Conservation (phyloP, 495 filamentous ascomycete genomes). For the Penicillium turbatum region DNA sequence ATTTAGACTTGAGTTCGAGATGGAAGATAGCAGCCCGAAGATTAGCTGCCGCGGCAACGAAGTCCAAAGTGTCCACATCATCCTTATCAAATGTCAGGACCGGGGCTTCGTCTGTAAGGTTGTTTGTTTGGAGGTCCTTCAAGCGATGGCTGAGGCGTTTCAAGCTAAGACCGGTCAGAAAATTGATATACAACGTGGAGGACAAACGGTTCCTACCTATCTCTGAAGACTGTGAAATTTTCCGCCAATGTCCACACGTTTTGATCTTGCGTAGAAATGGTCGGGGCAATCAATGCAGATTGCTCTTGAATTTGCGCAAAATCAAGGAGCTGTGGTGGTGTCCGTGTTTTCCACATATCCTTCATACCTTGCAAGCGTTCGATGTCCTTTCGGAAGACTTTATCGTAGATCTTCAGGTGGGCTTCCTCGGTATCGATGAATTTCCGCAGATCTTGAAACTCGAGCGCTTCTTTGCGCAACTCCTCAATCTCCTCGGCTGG, state of each 20-base stretch:
- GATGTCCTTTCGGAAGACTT: slow-evolving; percentile 87
- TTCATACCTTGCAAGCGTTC: slow-evolving; percentile 80
- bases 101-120: slow-evolving; percentile 46
- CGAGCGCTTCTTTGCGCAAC: slow-evolving; percentile 74
- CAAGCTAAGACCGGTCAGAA: slow-evolving; percentile 46
- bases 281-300: slow-evolving; percentile 45
- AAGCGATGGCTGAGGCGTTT: slow-evolving; percentile 70
- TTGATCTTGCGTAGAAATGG: slow-evolving; percentile 63
- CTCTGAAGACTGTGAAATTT: slow-evolving; percentile 79
- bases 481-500: slow-evolving; percentile 80
- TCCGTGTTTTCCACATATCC: slow-evolving; percentile 91
- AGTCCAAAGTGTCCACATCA: slow-evolving; percentile 91
- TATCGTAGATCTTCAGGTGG: slow-evolving; percentile 76
- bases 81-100: slow-evolving; percentile 94
- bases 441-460: slow-evolving; percentile 73
- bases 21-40: slow-evolving; percentile 79
- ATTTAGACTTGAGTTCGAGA: slow-evolving; percentile 84
- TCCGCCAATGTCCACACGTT: slow-evolving; percentile 75
- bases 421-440: slow-evolving; percentile 83
- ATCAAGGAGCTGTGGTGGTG: slow-evolving; percentile 67
- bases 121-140: slow-evolving; percentile 50
- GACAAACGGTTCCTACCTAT: slow-evolving; percentile 48
- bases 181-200: not conserved
- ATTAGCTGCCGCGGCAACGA: slow-evolving; percentile 87
- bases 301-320: slow-evolving; percentile 53